Evolutionary conservation across 106 monocot species (phyloP).

Genomic region (Apostasia shenzhenica): DNA sequence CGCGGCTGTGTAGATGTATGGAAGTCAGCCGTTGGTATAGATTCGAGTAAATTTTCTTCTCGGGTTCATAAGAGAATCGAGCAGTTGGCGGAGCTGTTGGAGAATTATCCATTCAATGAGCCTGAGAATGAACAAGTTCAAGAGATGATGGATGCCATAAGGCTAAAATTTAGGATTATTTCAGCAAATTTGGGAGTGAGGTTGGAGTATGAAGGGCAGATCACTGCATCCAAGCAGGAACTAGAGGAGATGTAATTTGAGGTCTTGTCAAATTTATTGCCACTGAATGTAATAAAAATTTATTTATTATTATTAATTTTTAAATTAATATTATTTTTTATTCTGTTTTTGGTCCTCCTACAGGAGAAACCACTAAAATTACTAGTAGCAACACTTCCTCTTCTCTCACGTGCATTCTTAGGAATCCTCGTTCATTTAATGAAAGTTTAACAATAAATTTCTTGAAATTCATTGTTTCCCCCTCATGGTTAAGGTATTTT

Average conservation of each 20-base stretch:
- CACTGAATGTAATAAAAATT: no score
- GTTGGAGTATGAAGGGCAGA: constrained; percentile 58
- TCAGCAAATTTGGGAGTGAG: constrained; percentile 45
- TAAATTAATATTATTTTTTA: no score
- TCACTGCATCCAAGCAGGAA: constrained; percentile 14
- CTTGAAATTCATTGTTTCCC: no score
- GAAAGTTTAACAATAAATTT: no score
- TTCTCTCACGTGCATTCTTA: no score
- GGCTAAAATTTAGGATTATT: constrained; percentile 51
- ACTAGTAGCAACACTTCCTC: no score
- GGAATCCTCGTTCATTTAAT: no score
- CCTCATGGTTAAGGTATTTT: no score
- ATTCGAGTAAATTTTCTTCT: constrained; percentile 36
- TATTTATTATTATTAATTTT: no score
- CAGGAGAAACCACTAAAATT: no score
- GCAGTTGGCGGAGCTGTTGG: constrained; percentile 34
- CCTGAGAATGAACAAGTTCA: constrained; percentile 58
- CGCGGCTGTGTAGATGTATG: constrained; percentile 58
- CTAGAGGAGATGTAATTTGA: constrained; percentile 20
- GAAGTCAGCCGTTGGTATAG: constrained; percentile 33
- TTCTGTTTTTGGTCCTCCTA: no score
- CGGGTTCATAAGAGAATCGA: constrained; percentile 46
- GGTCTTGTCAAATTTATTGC: no score
- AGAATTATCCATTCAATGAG: constrained; percentile 40
- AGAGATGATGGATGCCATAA: constrained; percentile 46